These are phyloP conservation scores for Mycena kentingensis DNA, from an alignment of 768 basidiomycete genomes.

Conservation along the genomic window DNA sequence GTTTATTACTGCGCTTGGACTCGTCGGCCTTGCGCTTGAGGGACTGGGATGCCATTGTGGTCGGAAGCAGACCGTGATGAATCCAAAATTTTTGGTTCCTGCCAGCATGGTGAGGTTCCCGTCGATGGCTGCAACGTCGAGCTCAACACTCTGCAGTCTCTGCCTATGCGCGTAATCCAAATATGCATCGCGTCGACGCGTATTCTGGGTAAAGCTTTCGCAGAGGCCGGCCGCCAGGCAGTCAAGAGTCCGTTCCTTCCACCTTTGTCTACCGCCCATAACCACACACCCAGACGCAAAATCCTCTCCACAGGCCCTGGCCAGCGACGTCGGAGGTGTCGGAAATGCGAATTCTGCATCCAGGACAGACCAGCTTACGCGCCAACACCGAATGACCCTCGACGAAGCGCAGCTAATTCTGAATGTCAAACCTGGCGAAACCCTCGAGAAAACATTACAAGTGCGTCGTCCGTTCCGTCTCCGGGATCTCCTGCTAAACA, in stretches of 20 bases:
- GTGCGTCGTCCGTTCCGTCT: constrained; percentile 41
- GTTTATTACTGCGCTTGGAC: constrained; percentile 37
- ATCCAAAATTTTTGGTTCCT: constrained; percentile 3
- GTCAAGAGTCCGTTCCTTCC: constrained; percentile 63
- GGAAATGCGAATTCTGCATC: constrained; percentile 76
- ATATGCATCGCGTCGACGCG: constrained; percentile 75
- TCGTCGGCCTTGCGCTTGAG: constrained; percentile 55
- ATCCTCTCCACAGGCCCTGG: constrained; percentile 70
- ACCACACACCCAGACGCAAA: constrained; percentile 67
- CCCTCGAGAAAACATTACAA: constrained; percentile 69
- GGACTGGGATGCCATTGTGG: constrained; percentile 21
- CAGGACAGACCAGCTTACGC: constrained; percentile 76
- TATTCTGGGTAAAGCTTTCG: constrained; percentile 89
- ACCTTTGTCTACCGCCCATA: constrained; percentile 1
- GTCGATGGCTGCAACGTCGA: not conserved
- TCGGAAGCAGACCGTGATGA: not conserved
- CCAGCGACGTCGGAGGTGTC: constrained; percentile 70
- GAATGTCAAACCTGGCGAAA: constrained; percentile 78
- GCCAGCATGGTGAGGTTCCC: constrained; percentile 7
- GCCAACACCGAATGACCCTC: constrained; percentile 87
- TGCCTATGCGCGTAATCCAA: constrained; percentile 77
- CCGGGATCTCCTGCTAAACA: not conserved
- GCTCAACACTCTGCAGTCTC: constrained; percentile 54
- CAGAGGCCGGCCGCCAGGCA: constrained; percentile 89
- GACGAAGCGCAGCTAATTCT: constrained; percentile 95